Evolutionary conservation across 768 basidiomycete species (phyloP).

Genomic region (Rossbeevera mucosa): DNA sequence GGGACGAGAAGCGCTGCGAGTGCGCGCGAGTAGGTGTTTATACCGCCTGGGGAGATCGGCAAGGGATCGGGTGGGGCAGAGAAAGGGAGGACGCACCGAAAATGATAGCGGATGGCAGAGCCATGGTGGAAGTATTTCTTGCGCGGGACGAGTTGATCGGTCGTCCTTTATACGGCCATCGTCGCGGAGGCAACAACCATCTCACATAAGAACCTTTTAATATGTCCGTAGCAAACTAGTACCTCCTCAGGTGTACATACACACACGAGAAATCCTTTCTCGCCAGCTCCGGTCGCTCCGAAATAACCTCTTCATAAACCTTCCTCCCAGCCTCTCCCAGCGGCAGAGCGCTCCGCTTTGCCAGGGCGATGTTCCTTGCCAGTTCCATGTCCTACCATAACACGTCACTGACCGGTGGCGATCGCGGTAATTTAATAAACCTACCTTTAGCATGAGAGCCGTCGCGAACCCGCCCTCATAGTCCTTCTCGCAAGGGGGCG

Average conservation of each 20-base stretch:
- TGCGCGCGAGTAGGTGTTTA: conserved; percentile 74
- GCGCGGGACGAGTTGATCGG: conserved; percentile 15
- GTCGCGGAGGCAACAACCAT: conserved; percentile 25
- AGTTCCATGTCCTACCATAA: conserved; percentile 73
- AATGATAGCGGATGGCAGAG: conserved; percentile 66
- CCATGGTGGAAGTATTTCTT: conserved; percentile 28
- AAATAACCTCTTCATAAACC: conserved; percentile 56
- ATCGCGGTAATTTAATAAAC: conserved; percentile 1
- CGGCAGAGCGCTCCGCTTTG: conserved; percentile 50
- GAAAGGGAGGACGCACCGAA: conserved; percentile 51
- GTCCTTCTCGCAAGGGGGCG: conserved; percentile 76
- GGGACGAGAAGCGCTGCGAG: conserved; percentile 68
- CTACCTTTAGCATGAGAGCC: conserved; percentile 76
- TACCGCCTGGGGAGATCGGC: conserved; percentile 50
- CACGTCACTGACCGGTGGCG: conserved; percentile 4
- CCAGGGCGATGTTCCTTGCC: conserved; percentile 58
- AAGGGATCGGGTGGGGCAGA: conserved; percentile 4
- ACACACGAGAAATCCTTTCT: conserved; percentile 79
- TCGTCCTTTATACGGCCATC: conserved; percentile 25
- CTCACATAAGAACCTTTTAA: conserved; percentile 15
- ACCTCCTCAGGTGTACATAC: conserved; percentile 62
- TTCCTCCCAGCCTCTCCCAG: conserved; percentile 60
- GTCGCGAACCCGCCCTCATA: conserved; percentile 88
- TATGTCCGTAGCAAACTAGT: too few relatives aligned
- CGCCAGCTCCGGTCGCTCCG: conserved; percentile 53